Conservation (phyloP, 306 rosid species). For the Geum urbanum region DNA sequence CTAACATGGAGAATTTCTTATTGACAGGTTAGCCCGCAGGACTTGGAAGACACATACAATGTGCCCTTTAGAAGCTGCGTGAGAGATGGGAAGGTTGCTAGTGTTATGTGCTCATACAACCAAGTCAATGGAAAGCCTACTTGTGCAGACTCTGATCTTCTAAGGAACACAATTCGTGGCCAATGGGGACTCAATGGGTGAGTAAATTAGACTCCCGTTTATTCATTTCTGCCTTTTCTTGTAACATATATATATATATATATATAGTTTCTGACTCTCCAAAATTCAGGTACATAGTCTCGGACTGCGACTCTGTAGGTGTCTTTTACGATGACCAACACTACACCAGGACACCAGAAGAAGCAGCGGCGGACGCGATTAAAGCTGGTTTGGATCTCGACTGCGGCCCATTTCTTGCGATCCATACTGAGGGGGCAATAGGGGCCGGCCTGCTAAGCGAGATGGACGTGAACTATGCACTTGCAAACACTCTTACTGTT, state of each 20-base stretch:
- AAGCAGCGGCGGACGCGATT: slow-evolving; percentile 64
- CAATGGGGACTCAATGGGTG: slow-evolving; percentile 87
- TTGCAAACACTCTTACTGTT: slow-evolving; percentile 56
- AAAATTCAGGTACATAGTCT: slow-evolving; percentile 65
- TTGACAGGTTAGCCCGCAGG: slow-evolving; percentile 74
- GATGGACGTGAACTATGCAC: slow-evolving; percentile 56
- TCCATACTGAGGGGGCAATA: slow-evolving; percentile 61
- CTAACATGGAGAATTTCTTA: neutral
- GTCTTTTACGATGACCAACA: slow-evolving; percentile 64
- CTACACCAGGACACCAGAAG: slow-evolving; percentile 69
- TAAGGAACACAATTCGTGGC: slow-evolving; percentile 69
- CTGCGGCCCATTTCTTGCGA: slow-evolving; percentile 75
- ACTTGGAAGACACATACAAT: slow-evolving; percentile 71
- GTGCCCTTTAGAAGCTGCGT: slow-evolving; percentile 90
- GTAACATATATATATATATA: neutral
- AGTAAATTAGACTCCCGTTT: neutral
- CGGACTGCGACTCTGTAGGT: slow-evolving; percentile 89
- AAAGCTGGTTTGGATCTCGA: slow-evolving; percentile 74
- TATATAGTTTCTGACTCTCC: neutral
- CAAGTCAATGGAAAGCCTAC: slow-evolving; percentile 96
- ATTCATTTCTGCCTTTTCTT: neutral
- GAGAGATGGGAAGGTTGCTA: slow-evolving; percentile 73
- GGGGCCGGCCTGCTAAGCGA: slow-evolving; percentile 41
- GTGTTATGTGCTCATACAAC: slow-evolving; percentile 96
- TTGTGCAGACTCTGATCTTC: slow-evolving; percentile 79